Conservation (phyloP, 1,284 basidiomycete genomes). For the Ganoderma leucocontextum region DNA sequence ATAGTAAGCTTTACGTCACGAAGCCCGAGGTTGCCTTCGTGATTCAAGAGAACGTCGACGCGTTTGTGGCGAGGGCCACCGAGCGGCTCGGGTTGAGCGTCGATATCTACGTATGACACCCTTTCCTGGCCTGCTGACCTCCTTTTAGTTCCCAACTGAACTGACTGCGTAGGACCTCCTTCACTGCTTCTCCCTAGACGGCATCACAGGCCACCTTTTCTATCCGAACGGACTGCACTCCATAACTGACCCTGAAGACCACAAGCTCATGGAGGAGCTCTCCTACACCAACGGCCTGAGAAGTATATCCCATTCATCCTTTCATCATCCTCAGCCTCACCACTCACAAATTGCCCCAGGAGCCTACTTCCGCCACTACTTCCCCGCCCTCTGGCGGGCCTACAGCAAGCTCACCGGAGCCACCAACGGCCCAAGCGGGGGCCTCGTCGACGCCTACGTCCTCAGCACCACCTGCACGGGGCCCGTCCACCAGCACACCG, state of each 20-base stretch:
- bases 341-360: not conserved
- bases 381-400: conserved; percentile 19
- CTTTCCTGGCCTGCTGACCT: not conserved
- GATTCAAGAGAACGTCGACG: conserved; percentile 31
- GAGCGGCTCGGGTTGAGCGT: conserved; percentile 25
- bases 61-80: conserved; percentile 28
- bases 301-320: conserved; percentile 16
- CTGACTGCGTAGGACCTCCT: conserved; percentile 24
- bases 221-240: conserved; percentile 33
- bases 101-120: conserved; percentile 34
- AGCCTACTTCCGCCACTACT: conserved; percentile 31
- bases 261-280: conserved; percentile 34
- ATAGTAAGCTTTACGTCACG: conserved; percentile 35
- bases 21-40: conserved; percentile 28
- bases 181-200: conserved; percentile 38
- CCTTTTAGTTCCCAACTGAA: not conserved
- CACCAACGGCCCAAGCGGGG: not conserved
- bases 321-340: not conserved
- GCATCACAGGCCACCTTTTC: conserved; percentile 37
- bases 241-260: conserved; percentile 26
- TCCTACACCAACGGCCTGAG: conserved; percentile 29
- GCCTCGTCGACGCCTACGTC: conserved; percentile 24
- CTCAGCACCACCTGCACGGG: conserved; percentile 17
- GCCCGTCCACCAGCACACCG: conserved; percentile 29
- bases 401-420: conserved; percentile 18